phyloP scores from a whole-genome alignment of 75 land plant genomes.

The Picea glauca region DNA sequence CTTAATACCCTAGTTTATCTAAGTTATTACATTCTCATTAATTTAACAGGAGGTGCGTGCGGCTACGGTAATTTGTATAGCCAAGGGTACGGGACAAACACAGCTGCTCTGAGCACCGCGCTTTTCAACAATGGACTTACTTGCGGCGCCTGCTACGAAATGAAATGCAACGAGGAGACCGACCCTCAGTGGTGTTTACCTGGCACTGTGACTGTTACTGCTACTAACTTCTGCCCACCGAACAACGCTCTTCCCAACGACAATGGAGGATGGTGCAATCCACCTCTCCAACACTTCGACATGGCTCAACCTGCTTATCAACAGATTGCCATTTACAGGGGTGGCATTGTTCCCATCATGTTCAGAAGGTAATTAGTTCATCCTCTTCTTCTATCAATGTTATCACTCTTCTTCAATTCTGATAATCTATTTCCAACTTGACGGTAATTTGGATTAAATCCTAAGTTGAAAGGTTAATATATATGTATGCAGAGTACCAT shows the following conservation, averaged over 20 bases:
- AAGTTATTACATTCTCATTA: background rate
- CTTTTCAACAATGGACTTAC: constrained; percentile 28
- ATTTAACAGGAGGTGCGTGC: constrained; percentile 31
- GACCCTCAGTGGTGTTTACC: constrained; percentile 14
- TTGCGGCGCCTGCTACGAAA: constrained; percentile 42
- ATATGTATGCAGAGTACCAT: constrained; percentile 1
- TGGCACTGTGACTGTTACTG: constrained; percentile 18
- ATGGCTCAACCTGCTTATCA: constrained; percentile 21
- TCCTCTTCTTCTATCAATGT: background rate
- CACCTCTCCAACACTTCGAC: constrained; percentile 37
- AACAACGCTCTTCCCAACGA: background rate
- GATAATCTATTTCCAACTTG: background rate
- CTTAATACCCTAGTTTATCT: no score
- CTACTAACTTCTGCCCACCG: constrained; percentile 34
- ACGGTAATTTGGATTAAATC: background rate
- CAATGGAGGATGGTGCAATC: constrained; percentile 30
- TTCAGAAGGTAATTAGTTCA: constrained; percentile 7
- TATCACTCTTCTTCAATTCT: background rate
- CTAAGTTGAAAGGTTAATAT: background rate
- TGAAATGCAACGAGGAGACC: constrained; percentile 23
- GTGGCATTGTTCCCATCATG: constrained; percentile 18
- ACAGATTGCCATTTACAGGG: constrained; percentile 9
- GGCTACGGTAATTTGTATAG: constrained; percentile 30
- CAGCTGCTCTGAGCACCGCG: constrained; percentile 34
- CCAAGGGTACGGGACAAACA: constrained; percentile 27